Evolutionary conservation across 306 rosid genomes (phyloP).

Genomic region (Cucumis cinereus): DNA sequence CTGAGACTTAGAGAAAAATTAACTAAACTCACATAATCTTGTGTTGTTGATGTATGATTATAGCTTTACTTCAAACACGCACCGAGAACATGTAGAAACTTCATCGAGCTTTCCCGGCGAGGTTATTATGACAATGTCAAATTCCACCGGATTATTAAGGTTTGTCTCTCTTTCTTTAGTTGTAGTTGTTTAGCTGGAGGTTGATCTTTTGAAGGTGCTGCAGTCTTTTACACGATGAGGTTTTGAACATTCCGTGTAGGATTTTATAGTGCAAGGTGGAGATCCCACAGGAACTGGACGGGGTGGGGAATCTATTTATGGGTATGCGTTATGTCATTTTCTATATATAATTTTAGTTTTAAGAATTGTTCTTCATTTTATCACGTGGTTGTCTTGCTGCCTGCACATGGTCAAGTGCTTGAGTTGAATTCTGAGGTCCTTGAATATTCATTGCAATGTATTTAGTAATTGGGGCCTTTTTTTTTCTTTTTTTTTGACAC

Average conservation of each 20-base stretch:
- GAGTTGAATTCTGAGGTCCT: background rate
- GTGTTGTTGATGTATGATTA: background rate
- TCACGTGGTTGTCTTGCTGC: background rate
- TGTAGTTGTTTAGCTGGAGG: background rate
- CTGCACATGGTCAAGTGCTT: background rate
- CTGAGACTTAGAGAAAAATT: background rate
- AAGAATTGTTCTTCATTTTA: background rate
- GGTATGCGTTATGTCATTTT: conserved; percentile 30
- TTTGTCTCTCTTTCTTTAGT: background rate
- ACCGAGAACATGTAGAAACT: conserved; percentile 93
- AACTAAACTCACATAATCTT: background rate
- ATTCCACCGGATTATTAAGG: conserved; percentile 97
- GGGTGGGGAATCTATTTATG: conserved; percentile 96
- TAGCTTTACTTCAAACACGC: conserved; percentile 88
- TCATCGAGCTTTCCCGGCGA: conserved; percentile 87
- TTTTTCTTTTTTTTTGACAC: too few relatives aligned
- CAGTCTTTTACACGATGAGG: background rate
- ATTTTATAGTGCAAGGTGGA: conserved; percentile 95
- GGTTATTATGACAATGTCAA: conserved; percentile 83
- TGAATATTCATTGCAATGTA: background rate
- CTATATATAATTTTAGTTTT: background rate
- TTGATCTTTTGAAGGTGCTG: background rate
- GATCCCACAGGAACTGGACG: conserved; percentile 99
- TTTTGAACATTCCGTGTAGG: conserved; percentile 38
- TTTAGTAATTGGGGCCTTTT: background rate